Evolutionary conservation across 495 filamentous ascomycete species (phyloP), one percentile per base, ranked within the genome.

Genomic region (Neurospora cerealis): DNA sequence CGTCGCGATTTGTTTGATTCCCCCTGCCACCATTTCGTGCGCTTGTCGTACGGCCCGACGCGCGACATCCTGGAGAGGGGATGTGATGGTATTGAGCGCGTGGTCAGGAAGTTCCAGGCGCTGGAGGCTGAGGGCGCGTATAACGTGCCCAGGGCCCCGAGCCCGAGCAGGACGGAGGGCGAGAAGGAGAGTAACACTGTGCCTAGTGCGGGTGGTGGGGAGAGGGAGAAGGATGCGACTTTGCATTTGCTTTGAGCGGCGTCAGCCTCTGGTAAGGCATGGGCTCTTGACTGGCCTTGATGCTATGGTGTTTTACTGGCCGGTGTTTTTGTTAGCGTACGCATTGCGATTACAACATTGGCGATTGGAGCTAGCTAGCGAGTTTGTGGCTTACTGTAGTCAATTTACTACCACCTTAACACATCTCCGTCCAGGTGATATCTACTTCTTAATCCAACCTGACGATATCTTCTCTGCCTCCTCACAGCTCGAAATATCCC

Each of bases 21-120:
- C 69, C 95, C 95, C 69, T 98, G 95, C 82, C 95, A 98, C 82
- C 95, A 95, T 83, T 98, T 95, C 82, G 93, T 98, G 62, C 89
- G 95, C 62, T 85, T 97, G 77, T 94, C 91, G 69, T 98, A 98
- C 79, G 95, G 95, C 0, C 95, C 95, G 5, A 90, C 88, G 80
- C 94, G 96, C 91, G 94, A 96, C n/a, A 88, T 88, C 24, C 82
- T 98, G 60, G 89, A 90, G 86, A 91, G 87, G 85, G 95, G 95
- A 60, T 86, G 96, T 73, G 93, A 97, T 81, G 93, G 92, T 46
- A 97, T 98, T 77, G 93, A 97, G 87, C 85, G 92, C 48, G 92
- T 97, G 40, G 82, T 95, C 2, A 28, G 54, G 24, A 66, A 66
- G 15, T 66, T 66, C 54, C 54, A 66, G 28, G 54, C 54, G 54